Percentiles rank a stretch among this genome's conserved stretches.
phyloP scores from a whole-genome alignment of 2,329 filamentous ascomycete genomes.

The Colletotrichum lini region DNA sequence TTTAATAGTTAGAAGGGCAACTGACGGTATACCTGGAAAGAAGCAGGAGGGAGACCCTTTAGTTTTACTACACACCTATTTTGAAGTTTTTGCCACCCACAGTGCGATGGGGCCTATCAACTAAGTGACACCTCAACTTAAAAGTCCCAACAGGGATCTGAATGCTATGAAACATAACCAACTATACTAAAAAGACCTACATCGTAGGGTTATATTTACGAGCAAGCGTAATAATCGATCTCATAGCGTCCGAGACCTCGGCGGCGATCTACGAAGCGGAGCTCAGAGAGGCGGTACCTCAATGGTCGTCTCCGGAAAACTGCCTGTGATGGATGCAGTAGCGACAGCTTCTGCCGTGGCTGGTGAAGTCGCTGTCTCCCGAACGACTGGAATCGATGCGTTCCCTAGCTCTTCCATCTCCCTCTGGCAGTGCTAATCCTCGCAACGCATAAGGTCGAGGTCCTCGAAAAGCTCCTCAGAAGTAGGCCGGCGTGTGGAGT shows the following conservation, averaged over 20 bases:
- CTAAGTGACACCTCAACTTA: neutral
- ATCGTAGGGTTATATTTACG: neutral
- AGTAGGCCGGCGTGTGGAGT: constrained; percentile 25
- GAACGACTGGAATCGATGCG: constrained; percentile 8
- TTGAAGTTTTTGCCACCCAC: no score
- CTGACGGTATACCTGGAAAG: no score
- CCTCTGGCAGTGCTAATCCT: constrained; percentile 12
- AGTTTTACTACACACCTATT: no score
- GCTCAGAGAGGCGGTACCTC: neutral
- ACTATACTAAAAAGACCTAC: neutral
- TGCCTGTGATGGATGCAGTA: neutral
- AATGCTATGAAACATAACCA: neutral
- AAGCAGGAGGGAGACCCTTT: no score
- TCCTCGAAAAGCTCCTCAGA: constrained; percentile 24
- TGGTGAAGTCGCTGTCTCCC: neutral
- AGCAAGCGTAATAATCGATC: neutral
- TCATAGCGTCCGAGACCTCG: neutral
- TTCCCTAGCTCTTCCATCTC: constrained; percentile 4
- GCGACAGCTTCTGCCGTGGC: neutral
- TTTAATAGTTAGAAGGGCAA: no score
- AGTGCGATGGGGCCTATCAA: neutral
- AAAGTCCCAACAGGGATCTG: neutral
- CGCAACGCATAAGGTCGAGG: neutral
- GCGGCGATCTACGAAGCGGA: neutral
- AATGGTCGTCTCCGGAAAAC: neutral